Evolutionary conservation across 1,284 basidiomycete species (phyloP).

Genomic region (Ceratorhiza oryzae-sativae): DNA sequence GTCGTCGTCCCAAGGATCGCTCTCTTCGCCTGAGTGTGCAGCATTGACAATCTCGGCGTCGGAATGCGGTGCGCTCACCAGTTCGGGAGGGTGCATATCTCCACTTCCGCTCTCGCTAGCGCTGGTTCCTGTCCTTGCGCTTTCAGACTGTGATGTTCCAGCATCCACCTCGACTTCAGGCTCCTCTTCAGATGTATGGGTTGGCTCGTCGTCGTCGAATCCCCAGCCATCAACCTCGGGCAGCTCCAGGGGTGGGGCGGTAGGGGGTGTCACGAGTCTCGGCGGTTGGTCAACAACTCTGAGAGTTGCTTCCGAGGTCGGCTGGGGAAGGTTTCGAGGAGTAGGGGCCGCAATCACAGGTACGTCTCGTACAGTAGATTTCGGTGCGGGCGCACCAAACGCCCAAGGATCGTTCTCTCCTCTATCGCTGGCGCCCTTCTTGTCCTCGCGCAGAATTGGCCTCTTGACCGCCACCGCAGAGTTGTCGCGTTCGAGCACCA

Average conservation of each 20-base stretch:
- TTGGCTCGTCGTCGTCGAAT: constrained; percentile 43
- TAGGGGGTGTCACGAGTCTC: constrained; percentile 25
- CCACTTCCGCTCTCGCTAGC: constrained; percentile 17
- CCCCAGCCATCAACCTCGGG: constrained; percentile 44
- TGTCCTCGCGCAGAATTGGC: constrained; percentile 45
- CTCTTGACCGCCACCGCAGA: constrained; percentile 46
- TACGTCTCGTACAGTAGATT: constrained; percentile 18
- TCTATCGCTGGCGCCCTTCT: constrained; percentile 24
- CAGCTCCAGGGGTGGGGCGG: constrained; percentile 17
- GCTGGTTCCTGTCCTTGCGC: constrained; percentile 14
- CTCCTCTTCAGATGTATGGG: constrained; percentile 14
- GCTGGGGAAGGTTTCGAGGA: neutral
- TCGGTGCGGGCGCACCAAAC: constrained; percentile 42
- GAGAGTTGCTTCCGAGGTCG: constrained; percentile 7
- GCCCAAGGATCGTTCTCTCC: constrained; percentile 46
- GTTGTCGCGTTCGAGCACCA: constrained; percentile 53
- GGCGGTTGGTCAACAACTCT: constrained; percentile 13
- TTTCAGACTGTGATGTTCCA: constrained; percentile 34
- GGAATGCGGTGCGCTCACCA: constrained; percentile 24
- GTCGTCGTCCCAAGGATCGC: constrained; percentile 34
- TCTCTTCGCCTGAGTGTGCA: constrained; percentile 27
- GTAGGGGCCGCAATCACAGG: constrained; percentile 23
- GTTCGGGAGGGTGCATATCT: constrained; percentile 20
- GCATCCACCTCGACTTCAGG: constrained; percentile 19
- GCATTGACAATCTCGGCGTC: constrained; percentile 30